phyloP scores from a whole-genome alignment of 2,329 filamentous ascomycete species.

The Rutstroemia sp. region DNA sequence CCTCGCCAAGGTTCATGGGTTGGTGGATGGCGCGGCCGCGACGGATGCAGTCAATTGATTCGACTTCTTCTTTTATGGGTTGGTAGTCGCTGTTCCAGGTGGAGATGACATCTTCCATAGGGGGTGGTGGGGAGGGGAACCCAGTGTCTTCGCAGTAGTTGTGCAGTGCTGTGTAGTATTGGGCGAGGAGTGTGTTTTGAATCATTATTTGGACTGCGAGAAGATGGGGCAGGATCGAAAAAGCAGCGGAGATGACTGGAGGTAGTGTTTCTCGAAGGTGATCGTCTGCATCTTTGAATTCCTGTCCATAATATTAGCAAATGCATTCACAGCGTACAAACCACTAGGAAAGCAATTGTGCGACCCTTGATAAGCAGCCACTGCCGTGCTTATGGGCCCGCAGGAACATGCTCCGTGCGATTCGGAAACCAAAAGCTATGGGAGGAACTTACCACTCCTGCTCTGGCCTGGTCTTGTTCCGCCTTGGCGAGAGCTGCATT shows the following conservation, averaged over 20 bases:
- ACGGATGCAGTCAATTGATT: conserved; percentile 56
- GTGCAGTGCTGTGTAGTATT: conserved; percentile 72
- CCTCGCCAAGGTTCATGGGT: conserved; percentile 35
- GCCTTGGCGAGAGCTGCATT: conserved; percentile 63
- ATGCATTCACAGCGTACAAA: conserved; percentile 9
- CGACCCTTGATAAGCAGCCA: no score
- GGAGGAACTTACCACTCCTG: conserved; percentile 48
- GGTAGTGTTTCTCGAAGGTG: conserved; percentile 66
- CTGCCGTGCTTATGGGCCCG: no score
- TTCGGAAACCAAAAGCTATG: background rate
- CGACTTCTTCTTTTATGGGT: conserved; percentile 57
- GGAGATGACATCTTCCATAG: conserved; percentile 63
- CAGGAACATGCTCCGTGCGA: background rate
- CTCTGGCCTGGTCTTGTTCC: conserved; percentile 59
- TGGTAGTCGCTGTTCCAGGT: conserved; percentile 58
- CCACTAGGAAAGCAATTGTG: background rate
- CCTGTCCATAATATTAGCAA: conserved; percentile 35
- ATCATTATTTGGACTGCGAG: conserved; percentile 64
- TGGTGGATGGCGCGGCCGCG: conserved; percentile 59
- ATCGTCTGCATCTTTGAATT: conserved; percentile 69
- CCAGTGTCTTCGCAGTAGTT: conserved; percentile 62
- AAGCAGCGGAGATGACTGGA: conserved; percentile 60
- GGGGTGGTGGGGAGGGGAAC: conserved; percentile 64
- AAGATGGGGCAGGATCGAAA: conserved; percentile 66
- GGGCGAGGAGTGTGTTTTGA: conserved; percentile 68